A percentile compares a stretch with the other conserved stretches of the same genome.
phyloP scores from a whole-genome alignment of 768 basidiomycete genomes.

The Leccinellum albellum region DNA sequence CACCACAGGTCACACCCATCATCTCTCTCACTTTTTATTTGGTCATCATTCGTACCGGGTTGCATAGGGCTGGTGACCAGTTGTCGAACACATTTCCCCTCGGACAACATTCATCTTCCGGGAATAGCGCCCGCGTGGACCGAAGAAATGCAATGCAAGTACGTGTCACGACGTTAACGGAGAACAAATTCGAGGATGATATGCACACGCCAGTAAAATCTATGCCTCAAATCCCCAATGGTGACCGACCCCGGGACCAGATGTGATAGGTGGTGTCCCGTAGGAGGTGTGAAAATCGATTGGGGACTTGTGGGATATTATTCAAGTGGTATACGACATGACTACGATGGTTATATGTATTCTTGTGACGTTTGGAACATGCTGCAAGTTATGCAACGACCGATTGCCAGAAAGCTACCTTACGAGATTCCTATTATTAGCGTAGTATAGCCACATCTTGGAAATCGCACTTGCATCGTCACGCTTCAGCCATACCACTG shows the following conservation, averaged over 20 bases:
- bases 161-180: conserved; percentile 1
- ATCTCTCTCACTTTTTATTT: conserved; percentile 42
- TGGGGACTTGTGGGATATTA: background rate
- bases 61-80: conserved; percentile 3
- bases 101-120: background rate
- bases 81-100: background rate
- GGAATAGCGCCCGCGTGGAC: background rate
- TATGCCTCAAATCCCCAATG: background rate
- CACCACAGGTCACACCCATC: conserved; percentile 32
- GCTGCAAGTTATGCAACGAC: background rate
- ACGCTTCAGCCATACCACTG: too few species aligned
- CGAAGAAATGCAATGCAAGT: conserved; percentile 3
- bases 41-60: conserved; percentile 38
- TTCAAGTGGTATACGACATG: background rate
- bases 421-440: too few species aligned
- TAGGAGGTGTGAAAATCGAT: background rate
- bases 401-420: background rate
- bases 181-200: background rate
- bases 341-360: background rate
- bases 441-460: too few species aligned
- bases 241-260: background rate
- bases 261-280: background rate
- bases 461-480: too few species aligned
- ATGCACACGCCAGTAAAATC: background rate
- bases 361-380: background rate